Percentiles rank a stretch among this genome's conserved stretches.
Evolutionary conservation across 2,329 filamentous ascomycete species (phyloP).

Genomic region (Penicillium hesseltinei): DNA sequence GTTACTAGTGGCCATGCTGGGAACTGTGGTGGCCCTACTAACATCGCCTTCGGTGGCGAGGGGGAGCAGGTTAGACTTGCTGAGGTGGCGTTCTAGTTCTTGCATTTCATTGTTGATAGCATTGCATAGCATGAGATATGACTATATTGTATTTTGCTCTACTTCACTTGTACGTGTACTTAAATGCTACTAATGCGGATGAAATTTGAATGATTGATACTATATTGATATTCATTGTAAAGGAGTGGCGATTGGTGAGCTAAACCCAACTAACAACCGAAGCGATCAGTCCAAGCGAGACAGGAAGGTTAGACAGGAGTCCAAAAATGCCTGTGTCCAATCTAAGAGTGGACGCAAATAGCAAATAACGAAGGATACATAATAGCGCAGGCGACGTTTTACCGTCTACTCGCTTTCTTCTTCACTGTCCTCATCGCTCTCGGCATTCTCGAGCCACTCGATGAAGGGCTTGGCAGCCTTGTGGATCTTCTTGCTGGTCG

Average conservation of each 20-base stretch:
- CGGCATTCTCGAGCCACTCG: constrained; percentile 86
- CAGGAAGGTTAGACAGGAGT: background rate
- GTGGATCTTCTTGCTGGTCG: constrained; percentile 90
- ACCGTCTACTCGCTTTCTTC: constrained; percentile 55
- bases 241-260: constrained; percentile 24
- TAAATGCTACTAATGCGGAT: background rate
- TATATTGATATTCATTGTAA: constrained; percentile 6
- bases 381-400: background rate
- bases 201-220: background rate
- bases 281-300: background rate
- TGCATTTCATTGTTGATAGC: background rate
- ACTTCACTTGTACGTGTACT: background rate
- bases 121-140: background rate
- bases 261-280: constrained; percentile 14
- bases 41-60: background rate
- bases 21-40: background rate
- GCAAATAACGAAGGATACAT: constrained; percentile 1
- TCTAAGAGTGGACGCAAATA: background rate
- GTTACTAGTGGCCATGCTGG: background rate
- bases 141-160: background rate
- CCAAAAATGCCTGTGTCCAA: background rate
- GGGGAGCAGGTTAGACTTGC: constrained; percentile 33
- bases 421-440: constrained; percentile 67
- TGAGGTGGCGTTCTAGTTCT: constrained; percentile 22
- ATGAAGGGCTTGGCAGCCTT: constrained; percentile 93